Conservation (phyloP, 805 yeast genomes). For the Sugiyamaella qingdaonensis region DNA sequence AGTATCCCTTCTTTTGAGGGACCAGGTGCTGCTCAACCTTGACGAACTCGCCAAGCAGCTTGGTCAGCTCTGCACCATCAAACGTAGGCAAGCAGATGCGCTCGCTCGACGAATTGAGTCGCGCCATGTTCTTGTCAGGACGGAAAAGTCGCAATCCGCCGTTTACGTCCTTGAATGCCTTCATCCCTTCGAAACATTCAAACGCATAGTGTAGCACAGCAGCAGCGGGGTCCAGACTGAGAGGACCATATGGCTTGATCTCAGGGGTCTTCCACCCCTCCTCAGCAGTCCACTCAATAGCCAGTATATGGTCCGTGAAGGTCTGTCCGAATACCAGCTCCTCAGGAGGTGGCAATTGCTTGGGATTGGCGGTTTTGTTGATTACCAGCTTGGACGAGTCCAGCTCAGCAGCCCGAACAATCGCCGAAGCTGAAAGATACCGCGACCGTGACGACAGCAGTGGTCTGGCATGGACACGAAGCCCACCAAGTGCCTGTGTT, state of each 20-base stretch:
- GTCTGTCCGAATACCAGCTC: constrained; percentile 64
- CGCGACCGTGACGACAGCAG: not conserved
- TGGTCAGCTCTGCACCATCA: constrained; percentile 70
- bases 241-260: constrained; percentile 77
- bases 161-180: constrained; percentile 65
- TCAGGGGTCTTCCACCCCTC: constrained; percentile 87
- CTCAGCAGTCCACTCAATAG: constrained; percentile 72
- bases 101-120: constrained; percentile 85
- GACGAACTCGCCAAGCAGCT: constrained; percentile 71
- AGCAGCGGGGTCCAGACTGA: constrained; percentile 79
- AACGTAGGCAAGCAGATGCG: constrained; percentile 88
- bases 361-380: constrained; percentile 46
- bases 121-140: constrained; percentile 84
- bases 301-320: constrained; percentile 86
- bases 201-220: constrained; percentile 93
- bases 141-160: constrained; percentile 80
- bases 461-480: not conserved
- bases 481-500: not conserved
- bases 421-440: constrained; percentile 2
- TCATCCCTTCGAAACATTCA: constrained; percentile 92
- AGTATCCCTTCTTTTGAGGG: constrained; percentile 83
- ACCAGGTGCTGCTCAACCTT: constrained; percentile 71
- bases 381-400: constrained; percentile 54
- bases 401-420: constrained; percentile 36
- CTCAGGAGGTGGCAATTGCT: constrained; percentile 54